Evolutionary conservation across 495 filamentous ascomycete genomes (phyloP).

Genomic region (Astrothelium macrocarpum): DNA sequence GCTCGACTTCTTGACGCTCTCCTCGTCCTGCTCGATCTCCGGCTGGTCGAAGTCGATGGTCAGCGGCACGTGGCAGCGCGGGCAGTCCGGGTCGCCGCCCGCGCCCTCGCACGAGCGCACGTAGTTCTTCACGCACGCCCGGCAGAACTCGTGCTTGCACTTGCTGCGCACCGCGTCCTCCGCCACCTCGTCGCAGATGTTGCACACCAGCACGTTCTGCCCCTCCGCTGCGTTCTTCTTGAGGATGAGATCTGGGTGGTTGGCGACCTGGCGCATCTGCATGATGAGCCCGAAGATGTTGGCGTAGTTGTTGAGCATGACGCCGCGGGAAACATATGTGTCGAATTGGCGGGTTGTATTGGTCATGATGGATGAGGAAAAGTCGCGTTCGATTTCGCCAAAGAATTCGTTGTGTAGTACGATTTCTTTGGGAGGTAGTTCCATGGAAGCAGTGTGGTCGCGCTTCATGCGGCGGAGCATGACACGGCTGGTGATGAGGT

Average conservation of each 20-base stretch:
- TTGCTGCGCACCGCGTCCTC: slow-evolving; percentile 87
- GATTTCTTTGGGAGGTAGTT: slow-evolving; percentile 89
- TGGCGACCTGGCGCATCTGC: slow-evolving; percentile 94
- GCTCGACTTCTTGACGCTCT: slow-evolving; percentile 75
- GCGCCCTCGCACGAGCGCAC: slow-evolving; percentile 56
- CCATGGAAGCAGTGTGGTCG: slow-evolving; percentile 86
- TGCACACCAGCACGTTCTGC: slow-evolving; percentile 84
- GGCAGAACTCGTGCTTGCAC: slow-evolving; percentile 93
- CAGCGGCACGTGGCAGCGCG: slow-evolving; percentile 80
- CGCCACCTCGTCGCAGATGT: slow-evolving; percentile 88
- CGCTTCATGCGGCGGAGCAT: slow-evolving; percentile 91
- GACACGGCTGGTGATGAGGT: slow-evolving; percentile 75
- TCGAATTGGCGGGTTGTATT: slow-evolving; percentile 80
- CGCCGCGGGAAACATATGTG: slow-evolving; percentile 88
- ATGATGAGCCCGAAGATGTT: slow-evolving; percentile 82
- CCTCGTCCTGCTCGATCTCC: slow-evolving; percentile 80
- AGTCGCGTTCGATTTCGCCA: slow-evolving; percentile 86
- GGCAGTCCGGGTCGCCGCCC: slow-evolving; percentile 63
- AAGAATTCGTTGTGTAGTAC: slow-evolving; percentile 89
- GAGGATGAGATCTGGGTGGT: slow-evolving; percentile 89
- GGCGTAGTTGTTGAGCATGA: slow-evolving; percentile 94
- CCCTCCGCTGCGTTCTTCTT: slow-evolving; percentile 77
- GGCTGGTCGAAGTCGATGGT: slow-evolving; percentile 89
- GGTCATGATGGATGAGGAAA: slow-evolving; percentile 90
- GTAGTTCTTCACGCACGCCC: slow-evolving; percentile 77